Conservation (phyloP, 169 alveolate species). For the Cryptosporidium muris region DNA sequence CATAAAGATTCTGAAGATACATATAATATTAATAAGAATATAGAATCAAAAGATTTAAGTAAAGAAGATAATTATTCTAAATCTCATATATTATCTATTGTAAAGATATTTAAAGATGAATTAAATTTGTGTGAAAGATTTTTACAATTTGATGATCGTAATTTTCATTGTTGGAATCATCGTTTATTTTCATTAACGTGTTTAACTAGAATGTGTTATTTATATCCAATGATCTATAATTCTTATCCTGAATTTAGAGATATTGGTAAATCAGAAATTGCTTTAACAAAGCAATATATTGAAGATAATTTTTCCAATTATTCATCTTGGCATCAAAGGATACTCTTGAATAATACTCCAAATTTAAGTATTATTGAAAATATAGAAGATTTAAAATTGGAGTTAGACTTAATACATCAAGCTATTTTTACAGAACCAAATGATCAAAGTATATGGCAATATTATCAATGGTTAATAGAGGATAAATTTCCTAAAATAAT, state of each 20-base stretch:
- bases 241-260: conserved; percentile 18
- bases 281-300: conserved; percentile 17
- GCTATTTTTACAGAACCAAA: conserved; percentile 74
- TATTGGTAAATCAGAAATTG: conserved; percentile 1
- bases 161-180: conserved; percentile 74
- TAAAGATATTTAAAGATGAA: conserved; percentile 30
- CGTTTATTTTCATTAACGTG: conserved; percentile 44
- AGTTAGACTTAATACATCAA: conserved; percentile 39
- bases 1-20: conserved; percentile 9
- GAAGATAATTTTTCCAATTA: conserved; percentile 72
- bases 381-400: conserved; percentile 12
- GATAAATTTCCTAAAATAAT: conserved; percentile 17
- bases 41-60: not conserved
- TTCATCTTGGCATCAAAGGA: conserved; percentile 75
- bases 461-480: conserved; percentile 63
- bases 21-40: not conserved
- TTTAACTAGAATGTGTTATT: not conserved
- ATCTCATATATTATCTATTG: not conserved
- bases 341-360: conserved; percentile 1
- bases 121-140: conserved; percentile 32
- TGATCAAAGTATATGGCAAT: conserved; percentile 75
- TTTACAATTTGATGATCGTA: conserved; percentile 65
- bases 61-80: conserved; percentile 5
- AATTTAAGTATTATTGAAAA: not conserved
- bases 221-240: not conserved